Evolutionary conservation across 2,329 filamentous ascomycete genomes (phyloP).

Genomic region (Lasiodiplodia sp.): DNA sequence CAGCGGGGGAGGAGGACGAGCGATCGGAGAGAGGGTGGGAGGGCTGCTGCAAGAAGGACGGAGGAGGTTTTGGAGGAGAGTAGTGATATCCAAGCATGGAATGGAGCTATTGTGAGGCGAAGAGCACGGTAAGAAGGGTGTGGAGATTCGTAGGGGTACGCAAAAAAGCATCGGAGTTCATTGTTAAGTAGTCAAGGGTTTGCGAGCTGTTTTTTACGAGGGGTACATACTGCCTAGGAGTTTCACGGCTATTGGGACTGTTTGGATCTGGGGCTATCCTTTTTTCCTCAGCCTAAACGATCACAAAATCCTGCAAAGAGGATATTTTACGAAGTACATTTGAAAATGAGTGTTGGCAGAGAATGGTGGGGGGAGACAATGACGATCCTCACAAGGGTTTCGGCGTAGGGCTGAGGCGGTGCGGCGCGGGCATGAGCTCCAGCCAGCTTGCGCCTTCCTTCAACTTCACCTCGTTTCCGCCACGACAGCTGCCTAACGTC

Average conservation of each 20-base stretch:
- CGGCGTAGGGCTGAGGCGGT: slow-evolving; percentile 14
- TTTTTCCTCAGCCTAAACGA: background rate
- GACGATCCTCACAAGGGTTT: background rate
- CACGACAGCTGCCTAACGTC: slow-evolving; percentile 8
- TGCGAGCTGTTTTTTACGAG: background rate
- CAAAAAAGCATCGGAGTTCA: background rate
- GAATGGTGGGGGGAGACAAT: background rate
- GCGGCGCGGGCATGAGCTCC: slow-evolving; percentile 17
- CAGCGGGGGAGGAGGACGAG: background rate
- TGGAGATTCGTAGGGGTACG: background rate
- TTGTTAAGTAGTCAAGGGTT: background rate
- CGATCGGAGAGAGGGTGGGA: background rate
- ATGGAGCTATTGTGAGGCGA: background rate
- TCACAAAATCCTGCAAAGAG: background rate
- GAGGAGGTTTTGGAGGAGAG: background rate
- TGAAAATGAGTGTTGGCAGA: background rate
- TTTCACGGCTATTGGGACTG: background rate
- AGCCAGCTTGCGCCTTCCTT: slow-evolving; percentile 17
- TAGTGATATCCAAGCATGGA: slow-evolving; percentile 6
- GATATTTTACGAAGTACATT: background rate
- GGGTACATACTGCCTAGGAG: background rate
- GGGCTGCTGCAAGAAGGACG: background rate
- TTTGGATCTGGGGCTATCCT: background rate
- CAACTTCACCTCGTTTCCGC: slow-evolving; percentile 20
- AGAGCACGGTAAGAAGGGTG: background rate